Base-by-base conservation (phyloP, 2,329 filamentous ascomycete genomes). In the Penicillium sp. region DNA sequence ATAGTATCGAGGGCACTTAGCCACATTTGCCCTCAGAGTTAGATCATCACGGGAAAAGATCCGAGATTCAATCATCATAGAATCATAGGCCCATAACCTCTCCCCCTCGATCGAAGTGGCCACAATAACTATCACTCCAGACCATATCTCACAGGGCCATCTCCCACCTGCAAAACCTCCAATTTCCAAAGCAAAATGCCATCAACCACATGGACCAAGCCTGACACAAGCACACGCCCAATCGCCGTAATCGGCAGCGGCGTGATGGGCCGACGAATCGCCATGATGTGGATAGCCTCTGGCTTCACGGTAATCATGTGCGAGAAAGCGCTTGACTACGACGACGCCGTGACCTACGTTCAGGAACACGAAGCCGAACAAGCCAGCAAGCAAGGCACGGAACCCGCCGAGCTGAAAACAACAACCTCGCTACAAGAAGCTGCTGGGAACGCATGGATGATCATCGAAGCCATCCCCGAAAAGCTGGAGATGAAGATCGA, bases 181-280 rank as follows among this genome's bases (percentile, higher is more conserved):
- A 42, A 39, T n/a, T n/a, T 17, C 19, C 42, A 39, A 19, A 41
- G n/a, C 42, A 61, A 15, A 31, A 65, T 66, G 62, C 49, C 58
- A n/a, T 52, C 57, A 21, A 53, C 55, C 19, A 45, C 62, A 3
- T 67, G 63, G 65, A 61, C 47, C 25, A 58, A 48, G 19, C 65
- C 62, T 6, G 61, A 67, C 41, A 65, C 61, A 41, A 61, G 35
- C 21, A 58, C 47, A 21, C 61, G 65, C 27, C 64, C 64, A n/a
- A 58, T 67, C n/a, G 62, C 64, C 47, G 47, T 67, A 3, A 53
- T 66, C 42, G 64, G 65, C 50, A 55, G 53, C 49, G 64, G 65
- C 33, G 54, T 65, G 7, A 61, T 66, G 54, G 65, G 64, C 53
- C 64, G 65, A 10, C 58, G 65, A 25, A 58, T 67, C n/a, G 42